Evolutionary conservation across 306 rosid species (phyloP), one percentile per base, ranked within the genome.

Genomic region (Prosopis cineraria): DNA sequence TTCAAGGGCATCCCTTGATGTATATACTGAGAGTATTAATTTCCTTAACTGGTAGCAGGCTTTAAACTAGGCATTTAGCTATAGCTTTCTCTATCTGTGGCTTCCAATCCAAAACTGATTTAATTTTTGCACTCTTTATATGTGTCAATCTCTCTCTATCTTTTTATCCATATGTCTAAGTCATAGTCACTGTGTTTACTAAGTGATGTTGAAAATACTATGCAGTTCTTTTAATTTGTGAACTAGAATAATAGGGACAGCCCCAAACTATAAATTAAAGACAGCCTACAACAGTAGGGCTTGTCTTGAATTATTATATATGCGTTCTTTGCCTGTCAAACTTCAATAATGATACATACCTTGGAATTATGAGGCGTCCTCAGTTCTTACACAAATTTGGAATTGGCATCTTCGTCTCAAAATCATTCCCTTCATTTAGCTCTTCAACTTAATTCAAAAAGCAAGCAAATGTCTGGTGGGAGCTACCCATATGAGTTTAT

Each of bases 291-390:
- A 63, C 55, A 17, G 31, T 10, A 25, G 33, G 83, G 82, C 13
- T 85, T 83, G 73, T 78, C 81, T 66, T 68, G 79, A 81, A 82
- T 68, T 79, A 77, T 73, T 80, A 22, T 52, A 52, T 20, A 66
- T 59, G 78, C 80, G 33, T 50, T 82, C 59, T 78, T 80, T 78
- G 70, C 79, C 79, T 73, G 81, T 86, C 79, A 78, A 87, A 77
- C 75, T 76, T 83, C 81, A 85, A 83, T 84, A 86, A 85, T 86
- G 48, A 67, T 63, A 30, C 11, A 75, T 76, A 73, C 82, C 84
- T 64, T 77, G 69, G 82, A 78, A 75, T 75, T 84, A 79, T 74
- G 77, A 78, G 80, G 37, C 77, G 85, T 75, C 70, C 76, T 81
- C 13, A 25, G 53, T 59, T 48, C 39, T 53, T 3, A 22, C 72